Evolutionary conservation across 345 rosid genomes (phyloP).

Genomic region (Lepidium didymum): DNA sequence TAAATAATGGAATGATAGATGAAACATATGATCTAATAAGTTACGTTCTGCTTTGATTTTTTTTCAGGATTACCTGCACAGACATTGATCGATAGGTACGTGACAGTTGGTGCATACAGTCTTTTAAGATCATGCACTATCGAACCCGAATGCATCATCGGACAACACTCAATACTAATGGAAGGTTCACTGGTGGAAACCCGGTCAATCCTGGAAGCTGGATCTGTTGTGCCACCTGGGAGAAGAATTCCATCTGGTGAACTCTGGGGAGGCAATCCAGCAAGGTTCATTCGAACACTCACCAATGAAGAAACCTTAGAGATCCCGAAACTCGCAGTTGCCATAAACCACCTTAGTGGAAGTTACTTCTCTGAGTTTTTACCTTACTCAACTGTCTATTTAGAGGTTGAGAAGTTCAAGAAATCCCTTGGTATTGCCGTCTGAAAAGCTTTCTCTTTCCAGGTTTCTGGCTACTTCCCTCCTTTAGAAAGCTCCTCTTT

Average conservation of each 20-base stretch:
- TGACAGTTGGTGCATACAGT: constrained; percentile 83
- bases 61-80: constrained; percentile 86
- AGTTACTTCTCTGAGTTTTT: constrained; percentile 77
- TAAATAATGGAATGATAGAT: neutral
- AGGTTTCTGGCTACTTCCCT: constrained; percentile 21
- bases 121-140: constrained; percentile 87
- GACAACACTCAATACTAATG: constrained; percentile 95
- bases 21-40: neutral
- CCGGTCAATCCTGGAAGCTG: constrained; percentile 88
- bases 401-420: constrained; percentile 94
- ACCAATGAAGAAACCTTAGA: constrained; percentile 92
- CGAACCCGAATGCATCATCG: constrained; percentile 97
- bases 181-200: constrained; percentile 97
- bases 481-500: neutral
- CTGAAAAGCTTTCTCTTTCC: constrained; percentile 12
- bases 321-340: constrained; percentile 94
- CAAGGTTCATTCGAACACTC: constrained; percentile 72
- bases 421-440: constrained; percentile 58
- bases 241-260: constrained; percentile 95
- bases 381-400: constrained; percentile 80
- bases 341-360: constrained; percentile 77
- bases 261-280: constrained; percentile 99
- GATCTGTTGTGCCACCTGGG: constrained; percentile 93
- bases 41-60: constrained; percentile 1
- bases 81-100: constrained; percentile 79